Evolutionary conservation across 1,284 basidiomycete genomes (phyloP).

Genomic region (Moesziomyces sp.): DNA sequence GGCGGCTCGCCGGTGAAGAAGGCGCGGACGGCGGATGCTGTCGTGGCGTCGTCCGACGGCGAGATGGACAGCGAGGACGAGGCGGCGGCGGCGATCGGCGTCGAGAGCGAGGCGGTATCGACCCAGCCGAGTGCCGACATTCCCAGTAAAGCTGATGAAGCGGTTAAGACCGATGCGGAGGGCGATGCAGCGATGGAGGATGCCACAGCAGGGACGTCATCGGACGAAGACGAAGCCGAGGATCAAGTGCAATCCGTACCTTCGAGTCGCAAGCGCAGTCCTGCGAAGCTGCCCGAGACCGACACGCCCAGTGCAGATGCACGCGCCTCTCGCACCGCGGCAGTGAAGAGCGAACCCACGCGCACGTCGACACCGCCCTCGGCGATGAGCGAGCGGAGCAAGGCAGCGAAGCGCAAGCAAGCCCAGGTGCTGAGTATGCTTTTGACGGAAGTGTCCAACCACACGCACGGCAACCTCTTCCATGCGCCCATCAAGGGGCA

Average conservation of each 20-base stretch:
- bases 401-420: constrained; percentile 52
- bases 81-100: constrained; percentile 34
- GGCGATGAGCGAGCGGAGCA: constrained; percentile 6
- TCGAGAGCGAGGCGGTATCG: background rate
- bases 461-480: constrained; percentile 65
- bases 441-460: constrained; percentile 61
- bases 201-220: background rate
- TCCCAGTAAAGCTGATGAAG: background rate
- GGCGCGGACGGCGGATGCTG: constrained; percentile 11
- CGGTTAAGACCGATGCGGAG: background rate
- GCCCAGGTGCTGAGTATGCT: constrained; percentile 61
- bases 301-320: background rate
- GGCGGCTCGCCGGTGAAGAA: constrained; percentile 23
- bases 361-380: constrained; percentile 1
- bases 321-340: no score
- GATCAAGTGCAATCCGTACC: constrained; percentile 34
- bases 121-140: background rate
- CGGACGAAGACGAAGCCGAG: constrained; percentile 28
- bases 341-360: background rate
- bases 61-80: constrained; percentile 45
- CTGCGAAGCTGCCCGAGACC: constrained; percentile 2
- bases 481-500: constrained; percentile 64
- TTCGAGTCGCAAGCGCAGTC: constrained; percentile 12
- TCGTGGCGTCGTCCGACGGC: constrained; percentile 18
- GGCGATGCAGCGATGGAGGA: constrained; percentile 8